These are phyloP conservation scores for Metschnikowia noctiluminum DNA, from an alignment of 805 yeast species.

Conservation along the genomic window DNA sequence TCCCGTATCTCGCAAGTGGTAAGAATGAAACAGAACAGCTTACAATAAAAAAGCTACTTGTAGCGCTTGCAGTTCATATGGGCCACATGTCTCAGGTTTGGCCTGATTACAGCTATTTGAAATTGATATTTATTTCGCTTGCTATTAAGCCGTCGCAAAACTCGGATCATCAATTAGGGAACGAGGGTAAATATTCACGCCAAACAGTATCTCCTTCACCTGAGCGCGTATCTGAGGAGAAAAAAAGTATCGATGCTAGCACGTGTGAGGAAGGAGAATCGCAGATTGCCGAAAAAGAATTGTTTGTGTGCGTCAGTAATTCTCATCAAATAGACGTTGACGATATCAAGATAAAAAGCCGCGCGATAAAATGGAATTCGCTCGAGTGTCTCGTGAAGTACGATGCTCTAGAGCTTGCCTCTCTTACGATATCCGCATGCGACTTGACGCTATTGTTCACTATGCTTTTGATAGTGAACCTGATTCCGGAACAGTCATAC, in stretches of 20 bases:
- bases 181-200: too few relatives aligned
- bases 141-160: slow-evolving; percentile 5
- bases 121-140: slow-evolving; percentile 49
- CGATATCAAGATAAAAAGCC: slow-evolving; percentile 1
- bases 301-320: background rate
- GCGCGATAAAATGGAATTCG: slow-evolving; percentile 26
- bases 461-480: slow-evolving; percentile 44
- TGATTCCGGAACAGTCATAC: slow-evolving; percentile 28
- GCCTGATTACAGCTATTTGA: slow-evolving; percentile 36
- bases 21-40: slow-evolving; percentile 20
- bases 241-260: background rate
- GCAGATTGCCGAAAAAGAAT: slow-evolving; percentile 6
- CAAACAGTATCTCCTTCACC: background rate
- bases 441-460: slow-evolving; percentile 45
- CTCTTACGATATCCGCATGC: slow-evolving; percentile 35
- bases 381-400: slow-evolving; percentile 38
- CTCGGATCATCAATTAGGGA: too few relatives aligned
- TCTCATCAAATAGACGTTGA: slow-evolving; percentile 3
- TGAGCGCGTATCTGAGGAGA: background rate
- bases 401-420: slow-evolving; percentile 42
- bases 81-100: slow-evolving; percentile 40
- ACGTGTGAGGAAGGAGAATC: background rate
- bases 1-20: slow-evolving; percentile 41
- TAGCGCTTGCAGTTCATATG: slow-evolving; percentile 34
- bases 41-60: slow-evolving; percentile 30